Conservation (phyloP, 768 basidiomycete genomes). For the Boletus subparvulus region DNA sequence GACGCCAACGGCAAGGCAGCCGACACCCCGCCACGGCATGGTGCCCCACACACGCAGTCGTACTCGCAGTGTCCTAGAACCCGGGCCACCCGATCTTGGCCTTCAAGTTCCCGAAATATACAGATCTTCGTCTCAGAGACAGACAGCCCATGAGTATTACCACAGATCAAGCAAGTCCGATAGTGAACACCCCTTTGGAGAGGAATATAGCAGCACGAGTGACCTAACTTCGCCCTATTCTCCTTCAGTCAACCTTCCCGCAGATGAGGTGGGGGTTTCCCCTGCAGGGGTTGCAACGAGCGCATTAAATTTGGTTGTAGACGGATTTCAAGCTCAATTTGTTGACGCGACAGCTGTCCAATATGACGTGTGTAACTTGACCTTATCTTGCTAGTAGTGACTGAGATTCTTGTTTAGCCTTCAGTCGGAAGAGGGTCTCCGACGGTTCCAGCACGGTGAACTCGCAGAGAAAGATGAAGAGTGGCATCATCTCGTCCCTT, state of each 20-base stretch:
- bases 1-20: slow-evolving; percentile 26
- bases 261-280: slow-evolving; percentile 37
- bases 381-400: not conserved
- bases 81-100: slow-evolving; percentile 29
- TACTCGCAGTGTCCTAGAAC: slow-evolving; percentile 39
- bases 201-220: slow-evolving; percentile 16
- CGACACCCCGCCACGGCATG: slow-evolving; percentile 19
- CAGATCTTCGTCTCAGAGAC: slow-evolving; percentile 43
- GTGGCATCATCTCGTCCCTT: slow-evolving; percentile 80
- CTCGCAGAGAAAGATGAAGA: slow-evolving; percentile 70
- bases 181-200: slow-evolving; percentile 22
- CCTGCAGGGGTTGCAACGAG: slow-evolving; percentile 20
- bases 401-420: slow-evolving; percentile 41
- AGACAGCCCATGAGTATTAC: slow-evolving; percentile 26
- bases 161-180: slow-evolving; percentile 45
- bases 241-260: slow-evolving; percentile 35
- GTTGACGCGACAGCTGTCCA: slow-evolving; percentile 36
- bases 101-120: slow-evolving; percentile 49
- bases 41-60: slow-evolving; percentile 34
- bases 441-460: slow-evolving; percentile 65
- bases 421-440: slow-evolving; percentile 60
- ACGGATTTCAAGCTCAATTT: slow-evolving; percentile 25
- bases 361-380: slow-evolving; percentile 39
- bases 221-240: slow-evolving; percentile 35
- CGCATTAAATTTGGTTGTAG: slow-evolving; percentile 21